Conservation (phyloP, 148 eudicot species). For the Linanthus parryae region DNA sequence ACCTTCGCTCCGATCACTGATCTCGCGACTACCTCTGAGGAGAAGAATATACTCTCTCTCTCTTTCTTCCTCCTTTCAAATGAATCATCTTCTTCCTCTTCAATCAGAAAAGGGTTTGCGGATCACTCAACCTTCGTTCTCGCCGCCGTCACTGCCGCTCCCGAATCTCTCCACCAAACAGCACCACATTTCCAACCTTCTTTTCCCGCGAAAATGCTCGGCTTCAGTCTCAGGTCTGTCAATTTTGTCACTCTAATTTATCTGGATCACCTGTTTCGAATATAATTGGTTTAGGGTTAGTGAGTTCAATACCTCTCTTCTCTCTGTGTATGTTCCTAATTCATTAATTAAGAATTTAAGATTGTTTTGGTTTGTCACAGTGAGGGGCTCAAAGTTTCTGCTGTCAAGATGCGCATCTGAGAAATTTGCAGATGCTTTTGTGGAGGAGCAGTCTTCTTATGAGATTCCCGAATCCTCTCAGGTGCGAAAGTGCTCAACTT, state of each 20-base stretch:
- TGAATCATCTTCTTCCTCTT: no score
- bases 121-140: no score
- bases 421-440: conserved; percentile 6
- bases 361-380: conserved; percentile 6
- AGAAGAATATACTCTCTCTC: no score
- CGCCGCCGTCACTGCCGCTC: background rate
- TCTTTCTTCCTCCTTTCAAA: no score
- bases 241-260: background rate
- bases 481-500: conserved; percentile 15
- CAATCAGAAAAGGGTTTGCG: no score
- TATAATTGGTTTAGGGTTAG: background rate
- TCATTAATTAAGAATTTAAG: background rate
- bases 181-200: background rate
- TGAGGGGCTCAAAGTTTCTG: conserved; percentile 13
- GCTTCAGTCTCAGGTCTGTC: background rate
- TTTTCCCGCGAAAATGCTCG: background rate
- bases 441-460: conserved; percentile 11
- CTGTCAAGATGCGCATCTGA: conserved; percentile 19
- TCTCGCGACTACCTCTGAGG: no score
- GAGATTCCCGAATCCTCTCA: conserved; percentile 13
- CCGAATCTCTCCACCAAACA: background rate
- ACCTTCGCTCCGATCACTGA: no score
- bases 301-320: background rate
- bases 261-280: background rate
- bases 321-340: background rate